Evolutionary conservation across 148 eudicot species (phyloP), one percentile per base, ranked within the genome.

Genomic region (Camellia lanceoleosa): DNA sequence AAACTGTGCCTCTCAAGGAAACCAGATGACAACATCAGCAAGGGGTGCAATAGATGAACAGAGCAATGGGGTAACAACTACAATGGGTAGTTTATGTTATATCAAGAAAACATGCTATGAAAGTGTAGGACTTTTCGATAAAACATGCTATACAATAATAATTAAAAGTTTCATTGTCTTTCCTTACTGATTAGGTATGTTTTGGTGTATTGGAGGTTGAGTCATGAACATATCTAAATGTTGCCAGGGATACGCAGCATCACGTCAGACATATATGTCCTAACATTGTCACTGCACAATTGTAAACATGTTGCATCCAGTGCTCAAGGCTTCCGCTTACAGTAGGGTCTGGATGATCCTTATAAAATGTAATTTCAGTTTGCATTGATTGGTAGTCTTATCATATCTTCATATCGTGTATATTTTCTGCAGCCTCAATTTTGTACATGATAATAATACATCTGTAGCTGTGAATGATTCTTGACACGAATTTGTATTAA

Each of bases 391-490:
- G 4, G 47, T 78, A 41, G 78, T 56, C 38, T 16, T 65, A 4
- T 66, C 20, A 51, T 47, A 66, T 20, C 18, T 41, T 12, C 46
- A 3, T 65, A 49, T 77, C 71, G 16, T 51, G 47, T 51, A 12
- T 51, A 38, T 77, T 13, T 64, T 3, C 67, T 49, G 52, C 52
- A 5, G 52, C 52, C 13, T 51, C 61, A 76, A 63, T 69, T 55
- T 11, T 56, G 38, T 77, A 16, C 15, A 38, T 13, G 20, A 54
- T 23, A 38, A 18, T 30, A 7, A n/a, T 12, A 42, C 63, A 54
- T 80, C 52, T 80, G 61, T 43, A 2, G 83, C 55, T 2, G 20
- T 70, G 23, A 56, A 42, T 73, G 52, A 42, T 51, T 70, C 7
- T 3, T 76, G 18, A 49, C 73, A 52, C 66, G 6, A 38, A 77